Conservation (phyloP, 495 filamentous ascomycete genomes). For the Penicillium angulare region DNA sequence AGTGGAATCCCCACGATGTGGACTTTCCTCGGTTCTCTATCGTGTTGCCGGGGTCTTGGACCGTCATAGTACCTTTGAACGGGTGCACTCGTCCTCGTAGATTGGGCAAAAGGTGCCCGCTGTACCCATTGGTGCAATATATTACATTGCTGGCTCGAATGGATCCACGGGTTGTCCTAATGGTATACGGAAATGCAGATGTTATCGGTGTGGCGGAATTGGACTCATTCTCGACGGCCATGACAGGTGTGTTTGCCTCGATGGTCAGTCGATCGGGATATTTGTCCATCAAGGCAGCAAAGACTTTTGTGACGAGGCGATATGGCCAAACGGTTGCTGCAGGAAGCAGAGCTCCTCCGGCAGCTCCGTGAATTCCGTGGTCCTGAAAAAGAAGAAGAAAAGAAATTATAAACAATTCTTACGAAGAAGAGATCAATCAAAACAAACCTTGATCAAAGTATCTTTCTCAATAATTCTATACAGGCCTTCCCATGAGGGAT, state of each 20-base stretch:
- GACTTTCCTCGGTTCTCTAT: slow-evolving; percentile 24
- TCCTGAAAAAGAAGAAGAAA: slow-evolving; percentile 4
- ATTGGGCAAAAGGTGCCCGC: slow-evolving; percentile 65
- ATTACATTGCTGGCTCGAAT: slow-evolving; percentile 58
- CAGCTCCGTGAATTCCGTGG: slow-evolving; percentile 43
- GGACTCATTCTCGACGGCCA: slow-evolving; percentile 24
- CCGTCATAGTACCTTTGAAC: slow-evolving; percentile 70
- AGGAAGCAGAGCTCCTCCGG: slow-evolving; percentile 41
- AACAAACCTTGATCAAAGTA: slow-evolving; percentile 16
- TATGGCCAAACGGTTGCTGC: slow-evolving; percentile 73
- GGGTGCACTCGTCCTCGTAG: slow-evolving; percentile 75
- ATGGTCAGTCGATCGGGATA: slow-evolving; percentile 59
- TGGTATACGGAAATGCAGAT: slow-evolving; percentile 18
- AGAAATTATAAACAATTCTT: neutral
- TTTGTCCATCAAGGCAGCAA: slow-evolving; percentile 54
- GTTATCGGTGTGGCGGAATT: slow-evolving; percentile 5
- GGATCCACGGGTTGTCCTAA: slow-evolving; percentile 64
- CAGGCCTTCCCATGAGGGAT: slow-evolving; percentile 24
- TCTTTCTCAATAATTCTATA: slow-evolving; percentile 29
- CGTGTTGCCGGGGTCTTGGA: slow-evolving; percentile 52
- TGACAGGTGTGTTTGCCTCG: slow-evolving; percentile 72
- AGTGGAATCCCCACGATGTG: slow-evolving; percentile 38
- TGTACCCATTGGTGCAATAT: slow-evolving; percentile 78
- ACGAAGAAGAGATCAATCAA: neutral
- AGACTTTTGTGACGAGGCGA: slow-evolving; percentile 66